Evolutionary conservation across 2,329 filamentous ascomycete species (phyloP).

Genomic region (Xylariaceae sp.): DNA sequence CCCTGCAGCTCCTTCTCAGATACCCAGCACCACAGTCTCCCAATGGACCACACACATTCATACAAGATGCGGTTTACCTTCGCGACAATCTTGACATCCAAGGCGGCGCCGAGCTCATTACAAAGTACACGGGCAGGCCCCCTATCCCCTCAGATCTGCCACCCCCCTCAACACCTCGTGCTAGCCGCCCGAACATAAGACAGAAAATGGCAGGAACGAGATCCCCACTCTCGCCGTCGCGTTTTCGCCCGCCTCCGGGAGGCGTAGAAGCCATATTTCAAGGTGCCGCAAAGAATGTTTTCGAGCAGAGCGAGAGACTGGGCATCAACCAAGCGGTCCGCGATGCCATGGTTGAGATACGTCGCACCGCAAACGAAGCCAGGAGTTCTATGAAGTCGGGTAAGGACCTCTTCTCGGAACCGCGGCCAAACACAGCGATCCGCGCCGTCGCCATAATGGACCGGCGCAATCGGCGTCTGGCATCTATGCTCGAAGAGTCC

Average conservation of each 20-base stretch:
- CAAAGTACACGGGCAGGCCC: slow-evolving; percentile 64
- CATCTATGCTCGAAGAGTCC: slow-evolving; percentile 65
- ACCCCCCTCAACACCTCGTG: slow-evolving; percentile 36
- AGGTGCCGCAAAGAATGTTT: slow-evolving; percentile 71
- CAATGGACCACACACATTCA: slow-evolving; percentile 72
- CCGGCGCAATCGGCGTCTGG: slow-evolving; percentile 63
- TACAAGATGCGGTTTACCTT: slow-evolving; percentile 80
- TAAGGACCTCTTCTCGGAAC: slow-evolving; percentile 36
- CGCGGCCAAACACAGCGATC: slow-evolving; percentile 28
- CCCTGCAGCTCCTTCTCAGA: slow-evolving; percentile 76
- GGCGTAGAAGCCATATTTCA: slow-evolving; percentile 71
- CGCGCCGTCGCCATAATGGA: slow-evolving; percentile 54
- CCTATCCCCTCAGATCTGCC: slow-evolving; percentile 36
- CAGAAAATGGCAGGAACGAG: slow-evolving; percentile 40
- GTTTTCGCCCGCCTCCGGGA: slow-evolving; percentile 52
- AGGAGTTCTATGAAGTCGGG: slow-evolving; percentile 41
- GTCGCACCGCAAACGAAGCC: slow-evolving; percentile 68
- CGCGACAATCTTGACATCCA: slow-evolving; percentile 59
- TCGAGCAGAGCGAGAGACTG: slow-evolving; percentile 71
- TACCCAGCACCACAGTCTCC: slow-evolving; percentile 68
- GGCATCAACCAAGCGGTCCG: slow-evolving; percentile 78
- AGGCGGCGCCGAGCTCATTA: slow-evolving; percentile 64
- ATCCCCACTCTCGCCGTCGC: slow-evolving; percentile 48
- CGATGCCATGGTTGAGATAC: slow-evolving; percentile 78
- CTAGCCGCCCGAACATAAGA: slow-evolving; percentile 37